Evolutionary conservation across 2,329 filamentous ascomycete genomes (phyloP).

Genomic region (Microsporum ferrugineum): DNA sequence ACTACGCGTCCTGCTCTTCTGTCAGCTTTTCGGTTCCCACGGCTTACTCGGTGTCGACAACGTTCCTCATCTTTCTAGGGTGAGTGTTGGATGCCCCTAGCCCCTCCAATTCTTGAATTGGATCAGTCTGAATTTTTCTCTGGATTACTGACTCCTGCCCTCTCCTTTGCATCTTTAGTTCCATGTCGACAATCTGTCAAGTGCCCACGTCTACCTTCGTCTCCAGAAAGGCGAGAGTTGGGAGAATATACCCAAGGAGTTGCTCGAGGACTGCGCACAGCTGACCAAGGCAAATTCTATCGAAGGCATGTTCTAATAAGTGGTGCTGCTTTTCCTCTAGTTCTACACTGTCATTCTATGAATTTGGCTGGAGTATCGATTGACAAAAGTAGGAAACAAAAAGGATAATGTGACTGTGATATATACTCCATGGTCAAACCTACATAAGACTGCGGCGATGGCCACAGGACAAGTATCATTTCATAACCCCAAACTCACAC

Average conservation of each 20-base stretch:
- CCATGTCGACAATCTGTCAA: slow-evolving; percentile 93
- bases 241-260: slow-evolving; percentile 64
- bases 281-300: slow-evolving; percentile 98
- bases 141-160: slow-evolving; percentile 3
- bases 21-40: background rate
- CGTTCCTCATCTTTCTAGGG: slow-evolving; percentile 17
- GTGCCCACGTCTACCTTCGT: slow-evolving; percentile 90
- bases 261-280: slow-evolving; percentile 84
- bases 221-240: slow-evolving; percentile 67
- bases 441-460: slow-evolving; percentile 94
- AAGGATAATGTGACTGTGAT: slow-evolving; percentile 95
- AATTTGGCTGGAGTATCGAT: background rate
- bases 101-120: background rate
- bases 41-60: slow-evolving; percentile 1
- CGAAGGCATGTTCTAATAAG: slow-evolving; percentile 50
- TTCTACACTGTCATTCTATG: background rate
- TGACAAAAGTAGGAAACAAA: slow-evolving; percentile 62
- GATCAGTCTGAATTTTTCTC: background rate
- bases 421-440: slow-evolving; percentile 95
- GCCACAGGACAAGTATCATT: slow-evolving; percentile 89
- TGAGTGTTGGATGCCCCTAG: slow-evolving; percentile 17
- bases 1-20: background rate
- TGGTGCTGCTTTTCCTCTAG: background rate
- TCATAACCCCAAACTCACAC: slow-evolving; percentile 74
- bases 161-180: slow-evolving; percentile 47